A percentile compares a stretch with the other conserved stretches of the same genome.
Conservation (phyloP, 768 basidiomycete species). For the Amanita rubescens region DNA sequence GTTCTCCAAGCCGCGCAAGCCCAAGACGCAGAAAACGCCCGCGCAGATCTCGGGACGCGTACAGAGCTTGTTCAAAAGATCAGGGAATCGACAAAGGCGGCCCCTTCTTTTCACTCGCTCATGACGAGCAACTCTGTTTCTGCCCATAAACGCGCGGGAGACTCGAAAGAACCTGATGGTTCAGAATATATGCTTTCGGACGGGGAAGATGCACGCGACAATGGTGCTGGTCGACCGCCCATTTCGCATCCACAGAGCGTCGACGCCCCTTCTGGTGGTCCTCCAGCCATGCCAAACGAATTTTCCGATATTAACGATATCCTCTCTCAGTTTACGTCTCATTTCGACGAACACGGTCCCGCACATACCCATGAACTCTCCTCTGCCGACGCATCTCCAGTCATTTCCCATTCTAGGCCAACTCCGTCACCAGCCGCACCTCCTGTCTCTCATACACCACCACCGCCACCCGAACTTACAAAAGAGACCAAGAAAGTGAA, state of each 20-base stretch:
- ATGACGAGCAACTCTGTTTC: constrained; percentile 36
- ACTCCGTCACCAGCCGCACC: constrained; percentile 17
- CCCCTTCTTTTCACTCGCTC: constrained; percentile 74
- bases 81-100: constrained; percentile 53
- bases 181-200: constrained; percentile 51
- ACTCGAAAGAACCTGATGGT: constrained; percentile 36
- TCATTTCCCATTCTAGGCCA: constrained; percentile 36
- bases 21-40: constrained; percentile 43
- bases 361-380: constrained; percentile 37
- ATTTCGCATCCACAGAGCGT: too few species aligned
- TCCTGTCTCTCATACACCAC: constrained; percentile 11
- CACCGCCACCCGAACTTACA: constrained; percentile 17
- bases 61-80: constrained; percentile 40
- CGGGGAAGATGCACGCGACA: constrained; percentile 37
- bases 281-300: constrained; percentile 46
- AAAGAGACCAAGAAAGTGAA: constrained; percentile 31
- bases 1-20: constrained; percentile 74
- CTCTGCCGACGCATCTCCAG: constrained; percentile 40
- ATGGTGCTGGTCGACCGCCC: constrained; percentile 27
- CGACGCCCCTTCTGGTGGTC: constrained; percentile 31
- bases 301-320: constrained; percentile 75
- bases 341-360: constrained; percentile 43
- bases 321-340: constrained; percentile 61
- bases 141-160: constrained; percentile 19
- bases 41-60: constrained; percentile 33